phyloP scores from a whole-genome alignment of 305 asterid species.

The Solanum hybrid region DNA sequence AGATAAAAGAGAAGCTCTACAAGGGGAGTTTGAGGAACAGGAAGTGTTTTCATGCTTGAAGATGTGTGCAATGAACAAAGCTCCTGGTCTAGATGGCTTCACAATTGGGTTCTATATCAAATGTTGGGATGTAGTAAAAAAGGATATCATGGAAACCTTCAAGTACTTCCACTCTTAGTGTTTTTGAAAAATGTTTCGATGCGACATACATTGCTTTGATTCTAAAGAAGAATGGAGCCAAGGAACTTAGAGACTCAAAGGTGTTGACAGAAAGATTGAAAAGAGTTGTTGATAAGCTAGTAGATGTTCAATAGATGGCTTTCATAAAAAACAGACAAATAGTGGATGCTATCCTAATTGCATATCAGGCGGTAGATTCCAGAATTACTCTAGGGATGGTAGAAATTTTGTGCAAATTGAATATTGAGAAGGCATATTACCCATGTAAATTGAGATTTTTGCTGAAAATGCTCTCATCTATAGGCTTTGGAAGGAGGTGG shows the following conservation, averaged over 20 bases:
- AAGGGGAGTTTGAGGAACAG: background rate
- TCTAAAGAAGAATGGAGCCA: background rate
- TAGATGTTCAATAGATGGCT: background rate
- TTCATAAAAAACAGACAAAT: background rate
- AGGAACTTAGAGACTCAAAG: background rate
- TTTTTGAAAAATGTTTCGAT: background rate
- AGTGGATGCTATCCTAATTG: background rate
- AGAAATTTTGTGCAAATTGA: background rate
- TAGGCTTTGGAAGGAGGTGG: background rate
- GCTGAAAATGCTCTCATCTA: background rate
- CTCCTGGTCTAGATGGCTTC: background rate
- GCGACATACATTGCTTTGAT: background rate
- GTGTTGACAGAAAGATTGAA: background rate
- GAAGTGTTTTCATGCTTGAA: background rate
- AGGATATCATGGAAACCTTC: background rate
- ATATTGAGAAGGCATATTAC: background rate
- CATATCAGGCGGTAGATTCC: background rate
- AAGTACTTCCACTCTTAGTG: background rate
- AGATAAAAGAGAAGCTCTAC: background rate
- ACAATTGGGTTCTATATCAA: background rate
- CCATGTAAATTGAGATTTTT: background rate
- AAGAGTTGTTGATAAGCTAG: background rate
- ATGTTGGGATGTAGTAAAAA: background rate
- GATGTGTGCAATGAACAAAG: background rate
- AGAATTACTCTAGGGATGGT: background rate